Evolutionary conservation across 768 basidiomycete genomes (phyloP).

Genomic region (Russula earlei): DNA sequence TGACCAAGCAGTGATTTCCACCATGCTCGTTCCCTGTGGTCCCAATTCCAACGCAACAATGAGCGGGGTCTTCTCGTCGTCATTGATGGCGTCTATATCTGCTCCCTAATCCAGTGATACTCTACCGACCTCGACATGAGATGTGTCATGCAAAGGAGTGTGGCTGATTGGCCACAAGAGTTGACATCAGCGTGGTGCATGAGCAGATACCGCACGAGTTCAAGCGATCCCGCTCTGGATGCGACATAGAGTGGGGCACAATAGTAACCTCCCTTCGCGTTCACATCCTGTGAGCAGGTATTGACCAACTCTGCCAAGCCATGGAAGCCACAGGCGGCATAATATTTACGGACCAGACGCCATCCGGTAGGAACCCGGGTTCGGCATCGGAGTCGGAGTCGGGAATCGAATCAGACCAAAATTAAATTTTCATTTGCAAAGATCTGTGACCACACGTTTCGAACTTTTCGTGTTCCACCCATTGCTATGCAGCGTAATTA

Average conservation of each 20-base stretch:
- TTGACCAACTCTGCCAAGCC: neutral
- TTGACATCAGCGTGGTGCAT: neutral
- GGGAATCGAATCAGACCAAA: too few relatives aligned
- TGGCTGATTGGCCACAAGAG: neutral
- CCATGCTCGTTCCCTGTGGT: neutral
- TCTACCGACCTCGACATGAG: neutral
- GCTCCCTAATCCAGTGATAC: neutral
- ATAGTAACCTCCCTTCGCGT: accelerated
- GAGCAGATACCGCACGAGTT: neutral
- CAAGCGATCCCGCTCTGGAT: accelerated
- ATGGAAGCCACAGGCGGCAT: neutral
- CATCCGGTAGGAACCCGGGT: too few relatives aligned
- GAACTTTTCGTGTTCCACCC: neutral
- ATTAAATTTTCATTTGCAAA: too few relatives aligned
- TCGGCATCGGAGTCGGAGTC: too few relatives aligned
- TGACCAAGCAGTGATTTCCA: neutral
- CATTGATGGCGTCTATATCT: too few relatives aligned
- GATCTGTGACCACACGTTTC: neutral
- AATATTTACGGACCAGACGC: too few relatives aligned
- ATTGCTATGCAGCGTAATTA: neutral
- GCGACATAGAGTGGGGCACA: neutral
- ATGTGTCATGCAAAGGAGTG: too few relatives aligned
- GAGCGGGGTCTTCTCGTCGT: neutral
- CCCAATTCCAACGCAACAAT: too few relatives aligned
- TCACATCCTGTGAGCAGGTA: neutral